Conservation (phyloP, 768 basidiomycete genomes). For the Serpula lacrymans region DNA sequence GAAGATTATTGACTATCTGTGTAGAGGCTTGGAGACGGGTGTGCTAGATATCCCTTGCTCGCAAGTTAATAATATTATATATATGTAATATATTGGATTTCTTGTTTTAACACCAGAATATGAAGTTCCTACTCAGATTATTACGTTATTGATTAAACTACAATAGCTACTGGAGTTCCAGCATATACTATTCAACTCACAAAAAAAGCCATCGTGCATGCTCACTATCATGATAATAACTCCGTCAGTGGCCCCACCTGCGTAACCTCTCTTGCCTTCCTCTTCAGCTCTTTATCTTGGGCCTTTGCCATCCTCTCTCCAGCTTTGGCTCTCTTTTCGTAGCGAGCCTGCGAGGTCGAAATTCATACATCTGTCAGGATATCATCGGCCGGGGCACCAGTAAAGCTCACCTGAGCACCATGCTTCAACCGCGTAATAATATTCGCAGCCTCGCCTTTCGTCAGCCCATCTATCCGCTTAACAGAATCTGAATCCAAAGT, state of each 20-base stretch:
- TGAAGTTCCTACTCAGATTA: no score
- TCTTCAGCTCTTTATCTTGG: constrained; percentile 45
- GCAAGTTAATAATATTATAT: no score
- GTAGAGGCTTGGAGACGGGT: no score
- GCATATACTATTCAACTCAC: no score
- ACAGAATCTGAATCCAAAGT: constrained; percentile 16
- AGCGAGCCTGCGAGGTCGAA: constrained; percentile 42
- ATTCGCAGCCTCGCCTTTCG: constrained; percentile 76
- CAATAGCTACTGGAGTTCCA: no score
- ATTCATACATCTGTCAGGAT: not conserved
- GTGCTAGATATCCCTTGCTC: no score
- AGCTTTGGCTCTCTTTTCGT: constrained; percentile 49
- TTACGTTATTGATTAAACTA: no score
- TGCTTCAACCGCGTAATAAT: constrained; percentile 76
- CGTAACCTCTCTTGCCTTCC: constrained; percentile 53
- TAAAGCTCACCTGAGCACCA: constrained; percentile 57
- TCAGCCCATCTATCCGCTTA: constrained; percentile 43
- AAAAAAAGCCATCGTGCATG: no score
- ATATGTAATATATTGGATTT: no score
- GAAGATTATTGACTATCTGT: no score
- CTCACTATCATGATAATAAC: not conserved
- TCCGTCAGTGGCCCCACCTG: constrained; percentile 53
- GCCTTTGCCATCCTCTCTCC: constrained; percentile 31
- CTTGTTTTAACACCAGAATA: no score
- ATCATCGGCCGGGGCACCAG: not conserved